Conservation (phyloP, 2,329 filamentous ascomycete species). For the Ophiostoma fasciatum region DNA sequence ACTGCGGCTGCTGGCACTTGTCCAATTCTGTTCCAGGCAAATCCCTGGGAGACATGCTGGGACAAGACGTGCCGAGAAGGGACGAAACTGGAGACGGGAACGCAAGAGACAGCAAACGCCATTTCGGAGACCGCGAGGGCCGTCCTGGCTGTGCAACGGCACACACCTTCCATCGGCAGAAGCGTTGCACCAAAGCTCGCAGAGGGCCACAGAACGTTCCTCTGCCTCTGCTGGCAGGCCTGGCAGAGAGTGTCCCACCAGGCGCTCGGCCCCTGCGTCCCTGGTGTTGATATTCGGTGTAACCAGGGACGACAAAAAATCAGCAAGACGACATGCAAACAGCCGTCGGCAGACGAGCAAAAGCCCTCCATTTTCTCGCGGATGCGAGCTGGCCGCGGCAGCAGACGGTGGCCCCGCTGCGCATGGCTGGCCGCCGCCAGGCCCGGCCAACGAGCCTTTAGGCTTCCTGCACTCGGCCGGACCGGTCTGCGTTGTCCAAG, state of each 20-base stretch:
- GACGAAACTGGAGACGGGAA: too few species aligned
- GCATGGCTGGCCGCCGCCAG: too few species aligned
- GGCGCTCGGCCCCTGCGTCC: background rate
- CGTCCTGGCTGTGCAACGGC: background rate
- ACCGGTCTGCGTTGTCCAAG: background rate
- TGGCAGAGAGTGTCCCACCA: background rate
- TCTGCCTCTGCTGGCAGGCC: too few species aligned
- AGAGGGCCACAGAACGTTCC: background rate
- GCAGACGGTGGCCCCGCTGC: too few species aligned
- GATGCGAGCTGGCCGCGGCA: too few species aligned
- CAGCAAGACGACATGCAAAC: background rate
- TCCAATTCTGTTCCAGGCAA: too few species aligned
- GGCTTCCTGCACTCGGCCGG: background rate
- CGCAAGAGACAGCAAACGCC: too few species aligned
- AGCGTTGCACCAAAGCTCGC: background rate
- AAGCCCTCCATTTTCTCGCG: background rate
- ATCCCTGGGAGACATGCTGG: too few species aligned
- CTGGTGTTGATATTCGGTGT: slow-evolving; percentile 4
- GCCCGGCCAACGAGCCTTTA: too few species aligned
- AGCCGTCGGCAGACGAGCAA: background rate
- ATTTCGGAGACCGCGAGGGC: background rate
- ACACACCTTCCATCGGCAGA: background rate
- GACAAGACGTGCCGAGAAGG: too few species aligned
- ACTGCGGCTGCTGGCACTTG: too few species aligned
- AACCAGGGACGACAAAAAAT: background rate